Percentiles rank a stretch among this genome's conserved stretches.
Evolutionary conservation across 345 rosid genomes (phyloP).

Genomic region (Pistacia atlantica): DNA sequence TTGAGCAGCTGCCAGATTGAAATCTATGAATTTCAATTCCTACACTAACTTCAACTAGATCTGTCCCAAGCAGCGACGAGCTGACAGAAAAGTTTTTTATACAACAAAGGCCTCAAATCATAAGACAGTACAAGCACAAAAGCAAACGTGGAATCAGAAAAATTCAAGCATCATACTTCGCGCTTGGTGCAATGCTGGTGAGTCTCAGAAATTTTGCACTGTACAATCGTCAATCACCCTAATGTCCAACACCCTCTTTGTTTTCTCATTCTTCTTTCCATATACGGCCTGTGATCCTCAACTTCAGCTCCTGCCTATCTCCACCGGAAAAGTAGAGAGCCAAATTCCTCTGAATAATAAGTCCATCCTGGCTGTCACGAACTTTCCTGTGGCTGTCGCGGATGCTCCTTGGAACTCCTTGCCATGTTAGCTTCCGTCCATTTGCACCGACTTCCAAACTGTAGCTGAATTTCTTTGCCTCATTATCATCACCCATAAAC

Average conservation of each 20-base stretch:
- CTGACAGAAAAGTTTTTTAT: not conserved
- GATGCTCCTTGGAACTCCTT: conserved; percentile 87
- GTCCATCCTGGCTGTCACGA: conserved; percentile 86
- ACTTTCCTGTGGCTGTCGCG: conserved; percentile 88
- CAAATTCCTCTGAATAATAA: conserved; percentile 74
- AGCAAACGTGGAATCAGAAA: conserved; percentile 6
- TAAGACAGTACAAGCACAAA: not conserved
- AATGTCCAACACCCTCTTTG: not conserved
- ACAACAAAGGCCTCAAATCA: not conserved
- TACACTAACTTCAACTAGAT: conserved; percentile 4
- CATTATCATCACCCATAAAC: conserved; percentile 92
- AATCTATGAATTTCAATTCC: conserved; percentile 8
- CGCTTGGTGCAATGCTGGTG: conserved; percentile 8
- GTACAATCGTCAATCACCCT: conserved; percentile 28
- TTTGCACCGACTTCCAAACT: conserved; percentile 82
- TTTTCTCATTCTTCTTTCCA: conserved; percentile 75
- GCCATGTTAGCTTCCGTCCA: conserved; percentile 77
- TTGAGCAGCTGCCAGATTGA: conserved; percentile 8
- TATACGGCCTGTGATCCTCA: conserved; percentile 80
- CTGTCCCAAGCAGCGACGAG: not conserved
- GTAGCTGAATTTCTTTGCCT: conserved; percentile 81
- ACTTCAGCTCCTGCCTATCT: conserved; percentile 82
- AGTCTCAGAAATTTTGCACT: conserved; percentile 14
- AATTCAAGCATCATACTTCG: conserved; percentile 19
- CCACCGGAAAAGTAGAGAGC: conserved; percentile 85